Evolutionary conservation across 2,329 filamentous ascomycete genomes (phyloP).

Genomic region (Tolypocladium cylindrosporum): DNA sequence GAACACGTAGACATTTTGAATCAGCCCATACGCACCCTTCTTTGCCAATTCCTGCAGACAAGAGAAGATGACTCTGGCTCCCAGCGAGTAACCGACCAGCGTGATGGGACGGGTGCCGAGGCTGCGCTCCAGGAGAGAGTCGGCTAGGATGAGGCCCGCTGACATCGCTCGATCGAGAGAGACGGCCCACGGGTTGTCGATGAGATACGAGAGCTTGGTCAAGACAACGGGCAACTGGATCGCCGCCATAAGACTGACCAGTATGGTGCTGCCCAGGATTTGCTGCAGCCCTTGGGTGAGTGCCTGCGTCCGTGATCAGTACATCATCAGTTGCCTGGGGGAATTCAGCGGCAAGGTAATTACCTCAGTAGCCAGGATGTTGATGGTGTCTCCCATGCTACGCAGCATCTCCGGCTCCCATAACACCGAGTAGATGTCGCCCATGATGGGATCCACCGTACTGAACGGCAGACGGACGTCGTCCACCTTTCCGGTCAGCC

Average conservation of each 20-base stretch:
- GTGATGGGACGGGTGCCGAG: conserved; percentile 86
- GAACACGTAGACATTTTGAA: conserved; percentile 94
- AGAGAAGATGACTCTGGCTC: conserved; percentile 84
- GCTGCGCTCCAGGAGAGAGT: conserved; percentile 86
- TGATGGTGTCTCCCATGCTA: conserved; percentile 97
- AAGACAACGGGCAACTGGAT: conserved; percentile 86
- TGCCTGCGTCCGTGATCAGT: conserved; percentile 42
- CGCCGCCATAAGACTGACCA: conserved; percentile 84
- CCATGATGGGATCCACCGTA: conserved; percentile 96
- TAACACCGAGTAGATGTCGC: conserved; percentile 89
- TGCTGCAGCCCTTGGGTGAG: conserved; percentile 94
- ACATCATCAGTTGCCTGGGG: not conserved
- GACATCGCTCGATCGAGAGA: conserved; percentile 83
- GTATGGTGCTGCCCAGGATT: conserved; percentile 80
- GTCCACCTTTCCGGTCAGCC: conserved; percentile 97
- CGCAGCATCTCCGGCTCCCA: conserved; percentile 98
- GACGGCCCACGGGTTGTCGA: conserved; percentile 98
- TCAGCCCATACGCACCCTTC: conserved; percentile 72
- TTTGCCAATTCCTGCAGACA: conserved; percentile 79
- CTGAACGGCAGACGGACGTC: conserved; percentile 93
- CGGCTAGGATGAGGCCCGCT: conserved; percentile 84
- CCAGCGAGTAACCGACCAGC: conserved; percentile 88
- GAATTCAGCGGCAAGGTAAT: conserved; percentile 19
- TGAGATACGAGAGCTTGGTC: conserved; percentile 88
- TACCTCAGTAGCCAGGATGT: conserved; percentile 94